Base-by-base conservation (phyloP, 208 protist genomes). In the Zelonia costaricensis region DNA sequence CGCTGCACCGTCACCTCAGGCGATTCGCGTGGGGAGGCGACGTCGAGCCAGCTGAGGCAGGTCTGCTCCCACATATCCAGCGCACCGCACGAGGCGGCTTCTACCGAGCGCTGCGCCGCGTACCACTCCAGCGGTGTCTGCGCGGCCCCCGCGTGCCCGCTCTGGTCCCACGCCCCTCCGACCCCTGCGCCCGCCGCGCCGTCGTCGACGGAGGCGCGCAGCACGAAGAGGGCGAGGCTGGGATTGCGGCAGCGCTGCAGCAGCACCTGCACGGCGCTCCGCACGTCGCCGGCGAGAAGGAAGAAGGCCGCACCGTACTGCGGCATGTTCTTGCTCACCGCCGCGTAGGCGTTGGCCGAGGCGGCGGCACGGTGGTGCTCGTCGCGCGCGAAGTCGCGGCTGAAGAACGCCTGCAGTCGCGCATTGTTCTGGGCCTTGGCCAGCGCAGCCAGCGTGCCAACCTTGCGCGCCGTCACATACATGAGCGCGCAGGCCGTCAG, bases 231-330 rank as follows among this genome's bases (percentile, higher is more conserved):
- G 0, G 88, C 90, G 27, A 97, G 76, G 16, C 64, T 45, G n/a
- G 82, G 62, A 46, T 88, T 77, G 38, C 72, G 74, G 22, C 72
- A 53, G 16, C 90, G 86, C 76, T 97, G 87, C 53, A 97, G 69
- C 20, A 96, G 61, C 55, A 95, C 76, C 62, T 97, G 84, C 20
- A 94, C 80, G 0, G 91, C 92, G 52, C 86, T 95, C 31, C 88
- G 76, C 3, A 80, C 69, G 38, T 95, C 80, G 10, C 86, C 93
- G 15, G 93, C 96, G 12, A 98, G 76, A 16, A 98, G 38, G 56
- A 98, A 98, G 77, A 97, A 98, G 33, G 94, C 91, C 0, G 89
- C 87, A 33, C 89, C 93, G 74, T 97, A 97, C 23, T 80, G 44
- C 23, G 80, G 74, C 63, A 93, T 71, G 51, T 88, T 91, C 68